Base-by-base conservation (phyloP, 2,329 filamentous ascomycete genomes). In the Cercospora citrullina region DNA sequence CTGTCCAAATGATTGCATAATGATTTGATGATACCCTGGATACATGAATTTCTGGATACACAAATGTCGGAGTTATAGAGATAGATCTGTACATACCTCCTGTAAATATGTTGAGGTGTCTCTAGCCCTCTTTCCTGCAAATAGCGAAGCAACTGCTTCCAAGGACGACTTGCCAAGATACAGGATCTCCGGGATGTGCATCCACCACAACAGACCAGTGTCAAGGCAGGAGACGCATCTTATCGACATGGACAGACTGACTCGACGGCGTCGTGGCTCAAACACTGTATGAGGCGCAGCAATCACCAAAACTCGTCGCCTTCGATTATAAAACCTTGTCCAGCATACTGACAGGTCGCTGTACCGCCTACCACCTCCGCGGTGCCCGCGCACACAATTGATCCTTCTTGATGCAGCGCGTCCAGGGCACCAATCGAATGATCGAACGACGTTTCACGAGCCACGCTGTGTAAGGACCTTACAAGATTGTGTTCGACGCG, bases 31-130 rank as follows among this genome's bases (percentile, higher is more conserved):
- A 64, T 64, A 33, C 60, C 39, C 60, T 51, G 45, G 18, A 23
- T 16, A 51, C 21, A n/a, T 21, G 23, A 26, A 26, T 16, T 28
- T 33, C 45, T 21, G 33, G 31, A 60, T 42, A 60, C 58, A 60
- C 33, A 14, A 39, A 21, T 26, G 21, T 23, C 26, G 36, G 21
- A 18, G 6, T 28, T 30, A 51, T 36, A 42, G 59, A 61, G n/a
- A 42, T 51, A 48, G 60, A 31, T 51, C 6, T 62, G 42, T 51
- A 64, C 23, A 72, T 74, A 58, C 7, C 18, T 23, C 21, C 5
- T 51, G 45, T 51, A 51, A 23, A 51, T 12, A 51, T 51, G 45
- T 51, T 23, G 18, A 51, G 2, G 6, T 26, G 12, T 51, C 45
- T 26, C 18, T 6, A 23, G 45, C 45, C 45, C 18, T 23, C 45